Evolutionary conservation across 2,329 filamentous ascomycete species (phyloP).

Genomic region (Penicillium rolfsii): DNA sequence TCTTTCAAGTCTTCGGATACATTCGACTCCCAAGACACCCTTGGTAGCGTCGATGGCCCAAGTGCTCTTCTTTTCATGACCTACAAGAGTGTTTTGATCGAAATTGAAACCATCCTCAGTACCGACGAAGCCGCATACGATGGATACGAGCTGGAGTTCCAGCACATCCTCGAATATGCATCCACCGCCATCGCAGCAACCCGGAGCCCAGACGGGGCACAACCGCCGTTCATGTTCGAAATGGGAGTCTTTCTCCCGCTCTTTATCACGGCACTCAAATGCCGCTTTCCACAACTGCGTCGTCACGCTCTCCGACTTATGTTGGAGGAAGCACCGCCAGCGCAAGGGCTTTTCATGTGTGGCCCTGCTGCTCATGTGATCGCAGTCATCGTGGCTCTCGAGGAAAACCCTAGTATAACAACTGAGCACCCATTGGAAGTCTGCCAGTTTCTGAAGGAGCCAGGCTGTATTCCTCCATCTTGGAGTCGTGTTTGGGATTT

Average conservation of each 20-base stretch:
- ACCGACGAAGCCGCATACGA: slow-evolving; percentile 21
- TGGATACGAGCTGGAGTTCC: slow-evolving; percentile 18
- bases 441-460: slow-evolving; percentile 7
- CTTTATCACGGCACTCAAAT: slow-evolving; percentile 26
- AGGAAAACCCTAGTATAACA: slow-evolving; percentile 14
- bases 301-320: slow-evolving; percentile 18
- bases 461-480: slow-evolving; percentile 12
- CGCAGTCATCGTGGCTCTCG: slow-evolving; percentile 13
- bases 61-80: slow-evolving; percentile 22
- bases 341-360: slow-evolving; percentile 26
- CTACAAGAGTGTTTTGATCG: slow-evolving; percentile 21
- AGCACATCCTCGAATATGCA: slow-evolving; percentile 19
- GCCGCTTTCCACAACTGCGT: slow-evolving; percentile 18
- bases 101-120: slow-evolving; percentile 19
- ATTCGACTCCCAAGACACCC: not conserved
- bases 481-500: slow-evolving; percentile 17
- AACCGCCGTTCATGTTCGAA: slow-evolving; percentile 26
- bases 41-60: not conserved
- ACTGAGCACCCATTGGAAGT: slow-evolving; percentile 2
- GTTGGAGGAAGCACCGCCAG: slow-evolving; percentile 19
- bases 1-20: slow-evolving; percentile 3
- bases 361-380: slow-evolving; percentile 16
- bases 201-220: slow-evolving; percentile 16
- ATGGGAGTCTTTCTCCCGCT: slow-evolving; percentile 27
- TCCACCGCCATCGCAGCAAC: slow-evolving; percentile 17